phyloP scores from a whole-genome alignment of 2,329 filamentous ascomycete genomes.

The Curvularia sp. region DNA sequence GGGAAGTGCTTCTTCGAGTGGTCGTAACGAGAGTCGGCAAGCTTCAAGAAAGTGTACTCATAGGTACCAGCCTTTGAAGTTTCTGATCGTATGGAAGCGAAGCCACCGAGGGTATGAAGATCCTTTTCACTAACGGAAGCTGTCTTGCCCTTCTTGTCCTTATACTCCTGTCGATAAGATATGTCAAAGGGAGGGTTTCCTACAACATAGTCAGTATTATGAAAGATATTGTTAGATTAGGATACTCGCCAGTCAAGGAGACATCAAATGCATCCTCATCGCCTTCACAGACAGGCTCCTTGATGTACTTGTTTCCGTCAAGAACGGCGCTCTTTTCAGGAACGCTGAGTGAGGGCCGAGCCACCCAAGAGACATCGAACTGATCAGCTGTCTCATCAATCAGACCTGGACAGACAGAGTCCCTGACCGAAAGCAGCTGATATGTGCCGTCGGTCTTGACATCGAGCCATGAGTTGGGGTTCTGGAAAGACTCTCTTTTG shows the following conservation, averaged over 20 bases:
- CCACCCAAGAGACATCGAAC: slow-evolving; percentile 86
- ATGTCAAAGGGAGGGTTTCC: slow-evolving; percentile 82
- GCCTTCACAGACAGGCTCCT: slow-evolving; percentile 89
- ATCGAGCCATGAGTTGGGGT: slow-evolving; percentile 72
- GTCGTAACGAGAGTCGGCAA: slow-evolving; percentile 87
- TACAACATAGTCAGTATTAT: slow-evolving; percentile 48
- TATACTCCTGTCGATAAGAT: slow-evolving; percentile 80
- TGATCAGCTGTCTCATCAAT: slow-evolving; percentile 75
- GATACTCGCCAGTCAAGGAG: slow-evolving; percentile 71
- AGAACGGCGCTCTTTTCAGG: slow-evolving; percentile 67
- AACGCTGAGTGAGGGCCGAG: slow-evolving; percentile 75
- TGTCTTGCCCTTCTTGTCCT: slow-evolving; percentile 68
- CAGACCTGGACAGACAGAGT: slow-evolving; percentile 81
- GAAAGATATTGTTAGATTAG: background rate
- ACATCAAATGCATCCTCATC: slow-evolving; percentile 91
- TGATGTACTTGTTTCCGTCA: slow-evolving; percentile 66
- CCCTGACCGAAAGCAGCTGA: slow-evolving; percentile 77
- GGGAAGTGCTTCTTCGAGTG: slow-evolving; percentile 70
- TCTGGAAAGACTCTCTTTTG: slow-evolving; percentile 58
- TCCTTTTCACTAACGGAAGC: slow-evolving; percentile 67
- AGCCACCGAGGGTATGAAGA: slow-evolving; percentile 77
- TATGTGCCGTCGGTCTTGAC: slow-evolving; percentile 76
- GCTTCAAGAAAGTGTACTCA: slow-evolving; percentile 81
- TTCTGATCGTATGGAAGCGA: slow-evolving; percentile 83
- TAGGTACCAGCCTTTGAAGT: slow-evolving; percentile 83